phyloP scores from a whole-genome alignment of 148 eudicot species.

The Fallopia convolvulus region DNA sequence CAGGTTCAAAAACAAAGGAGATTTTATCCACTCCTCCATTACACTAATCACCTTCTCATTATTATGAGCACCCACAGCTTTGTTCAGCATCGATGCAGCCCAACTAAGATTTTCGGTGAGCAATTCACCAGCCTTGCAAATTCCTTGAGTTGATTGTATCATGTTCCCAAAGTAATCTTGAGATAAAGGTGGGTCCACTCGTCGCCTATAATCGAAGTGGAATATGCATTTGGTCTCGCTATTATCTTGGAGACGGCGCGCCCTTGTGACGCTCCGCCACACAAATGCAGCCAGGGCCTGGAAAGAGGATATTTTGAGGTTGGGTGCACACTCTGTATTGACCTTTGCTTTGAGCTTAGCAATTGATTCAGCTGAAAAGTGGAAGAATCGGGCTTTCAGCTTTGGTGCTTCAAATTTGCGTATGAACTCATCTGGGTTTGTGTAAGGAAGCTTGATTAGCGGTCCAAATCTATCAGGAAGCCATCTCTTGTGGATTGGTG shows the following conservation, averaged over 20 bases:
- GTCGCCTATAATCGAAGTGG: not conserved
- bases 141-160: not conserved
- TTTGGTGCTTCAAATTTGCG: not conserved
- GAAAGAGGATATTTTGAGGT: constrained; percentile 1
- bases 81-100: constrained; percentile 18
- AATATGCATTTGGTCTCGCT: not conserved
- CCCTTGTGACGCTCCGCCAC: constrained; percentile 11
- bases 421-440: constrained; percentile 13
- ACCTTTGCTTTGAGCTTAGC: constrained; percentile 21
- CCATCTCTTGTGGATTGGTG: constrained; percentile 9
- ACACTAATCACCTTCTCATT: not conserved
- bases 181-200: not conserved
- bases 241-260: not conserved
- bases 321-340: constrained; percentile 3
- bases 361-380: constrained; percentile 15
- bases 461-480: constrained; percentile 11
- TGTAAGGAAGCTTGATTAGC: constrained; percentile 15
- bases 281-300: not conserved
- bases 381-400: constrained; percentile 20
- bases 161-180: not conserved
- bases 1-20: constrained; percentile 9
- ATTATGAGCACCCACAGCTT: constrained; percentile 15
- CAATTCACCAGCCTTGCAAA: not conserved
- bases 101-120: constrained; percentile 12
- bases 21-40: constrained; percentile 4